phyloP scores from a whole-genome alignment of 148 eudicot genomes.

The Silene latifolia region DNA sequence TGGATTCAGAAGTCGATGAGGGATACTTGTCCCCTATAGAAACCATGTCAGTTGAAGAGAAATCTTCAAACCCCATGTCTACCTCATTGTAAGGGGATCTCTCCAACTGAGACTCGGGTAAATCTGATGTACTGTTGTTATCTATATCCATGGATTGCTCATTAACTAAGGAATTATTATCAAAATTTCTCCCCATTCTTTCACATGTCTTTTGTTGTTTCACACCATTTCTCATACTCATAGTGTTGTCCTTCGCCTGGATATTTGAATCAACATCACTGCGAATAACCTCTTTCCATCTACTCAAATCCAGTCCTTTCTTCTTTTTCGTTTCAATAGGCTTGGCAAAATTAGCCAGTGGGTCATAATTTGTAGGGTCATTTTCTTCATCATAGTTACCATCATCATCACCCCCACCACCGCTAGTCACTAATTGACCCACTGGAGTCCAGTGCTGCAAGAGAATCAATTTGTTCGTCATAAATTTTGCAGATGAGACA shows the following conservation, averaged over 20 bases:
- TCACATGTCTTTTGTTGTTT: slow-evolving; percentile 25
- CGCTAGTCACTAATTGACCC: slow-evolving; percentile 22
- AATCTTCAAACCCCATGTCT: slow-evolving; percentile 9
- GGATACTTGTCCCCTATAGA: slow-evolving; percentile 19
- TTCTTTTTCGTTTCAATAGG: slow-evolving; percentile 65
- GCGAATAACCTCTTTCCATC: slow-evolving; percentile 46
- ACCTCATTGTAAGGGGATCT: slow-evolving; percentile 11
- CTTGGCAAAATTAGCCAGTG: slow-evolving; percentile 50
- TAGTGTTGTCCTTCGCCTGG: slow-evolving; percentile 20
- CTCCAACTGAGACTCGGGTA: slow-evolving; percentile 6
- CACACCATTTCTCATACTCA: neutral
- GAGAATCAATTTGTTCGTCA: neutral
- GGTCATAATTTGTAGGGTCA: slow-evolving; percentile 35
- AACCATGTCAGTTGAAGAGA: slow-evolving; percentile 6
- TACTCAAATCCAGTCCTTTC: slow-evolving; percentile 63
- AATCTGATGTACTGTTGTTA: neutral
- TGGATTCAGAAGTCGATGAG: slow-evolving; percentile 12
- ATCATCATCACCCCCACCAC: slow-evolving; percentile 24
- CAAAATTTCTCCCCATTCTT: slow-evolving; percentile 16
- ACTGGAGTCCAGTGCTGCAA: slow-evolving; percentile 75
- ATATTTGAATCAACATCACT: slow-evolving; percentile 20
- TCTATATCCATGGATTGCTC: slow-evolving; percentile 14
- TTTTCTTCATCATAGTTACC: slow-evolving; percentile 39
- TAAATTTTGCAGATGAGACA: neutral
- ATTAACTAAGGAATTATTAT: slow-evolving; percentile 17